Percentiles rank a stretch among this genome's conserved stretches.
phyloP scores from a whole-genome alignment of 2,329 filamentous ascomycete species.

The Rutstroemia sp. region DNA sequence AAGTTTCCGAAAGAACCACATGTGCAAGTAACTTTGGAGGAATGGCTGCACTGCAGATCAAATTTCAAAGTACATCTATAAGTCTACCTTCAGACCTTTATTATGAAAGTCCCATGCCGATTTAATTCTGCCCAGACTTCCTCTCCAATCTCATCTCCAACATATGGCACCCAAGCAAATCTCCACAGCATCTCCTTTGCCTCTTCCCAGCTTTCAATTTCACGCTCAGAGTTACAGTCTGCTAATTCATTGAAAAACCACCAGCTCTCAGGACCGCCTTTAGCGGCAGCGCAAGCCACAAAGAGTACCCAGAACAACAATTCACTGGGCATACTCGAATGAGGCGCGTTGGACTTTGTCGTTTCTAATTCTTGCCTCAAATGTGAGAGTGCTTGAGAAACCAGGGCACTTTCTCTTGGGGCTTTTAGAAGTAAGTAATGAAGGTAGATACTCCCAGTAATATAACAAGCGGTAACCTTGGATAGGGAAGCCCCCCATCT shows the following conservation, averaged over 20 bases:
- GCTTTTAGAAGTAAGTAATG: neutral
- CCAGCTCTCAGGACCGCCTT: neutral
- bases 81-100: neutral
- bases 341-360: neutral
- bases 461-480: neutral
- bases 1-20: too few species aligned
- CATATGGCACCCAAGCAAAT: neutral
- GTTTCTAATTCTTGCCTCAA: neutral
- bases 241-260: conserved; percentile 1
- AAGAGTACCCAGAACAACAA: conserved; percentile 4
- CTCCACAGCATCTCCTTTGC: neutral
- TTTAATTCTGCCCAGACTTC: neutral
- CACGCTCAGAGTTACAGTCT: neutral
- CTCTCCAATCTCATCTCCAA: neutral
- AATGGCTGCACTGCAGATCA: neutral
- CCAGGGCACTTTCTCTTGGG: neutral
- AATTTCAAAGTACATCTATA: neutral
- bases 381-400: neutral
- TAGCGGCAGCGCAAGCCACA: neutral
- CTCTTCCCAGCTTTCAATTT: neutral
- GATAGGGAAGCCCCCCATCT: neutral
- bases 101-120: neutral
- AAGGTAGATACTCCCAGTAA: neutral
- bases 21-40: too few species aligned
- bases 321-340: neutral